A percentile compares a stretch with the other conserved stretches of the same genome.
Evolutionary conservation across 352 stramenopile species (phyloP).

Genomic region (Blastocystis sp.): DNA sequence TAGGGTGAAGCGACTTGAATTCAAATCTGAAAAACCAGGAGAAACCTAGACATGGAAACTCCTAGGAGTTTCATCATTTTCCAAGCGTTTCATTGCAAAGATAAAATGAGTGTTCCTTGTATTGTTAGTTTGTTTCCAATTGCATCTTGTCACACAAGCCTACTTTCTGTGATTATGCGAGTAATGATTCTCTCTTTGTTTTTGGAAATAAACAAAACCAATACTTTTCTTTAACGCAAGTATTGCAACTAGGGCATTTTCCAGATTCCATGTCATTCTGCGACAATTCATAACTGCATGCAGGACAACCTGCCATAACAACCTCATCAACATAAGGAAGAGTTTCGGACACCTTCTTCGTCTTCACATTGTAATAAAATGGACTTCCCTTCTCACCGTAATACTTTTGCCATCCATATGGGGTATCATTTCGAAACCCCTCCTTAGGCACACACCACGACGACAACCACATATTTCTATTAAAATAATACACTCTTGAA

Average conservation of each 20-base stretch:
- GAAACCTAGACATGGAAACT: not conserved
- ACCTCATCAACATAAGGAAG: not conserved
- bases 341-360: not conserved
- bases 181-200: too few species aligned
- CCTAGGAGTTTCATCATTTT: not conserved
- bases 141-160: too few species aligned
- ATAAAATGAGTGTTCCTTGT: not conserved
- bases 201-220: too few species aligned
- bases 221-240: not conserved
- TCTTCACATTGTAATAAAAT: constrained; percentile 43
- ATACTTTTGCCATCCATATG: constrained; percentile 56
- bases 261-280: not conserved
- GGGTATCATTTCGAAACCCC: not conserved
- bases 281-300: not conserved
- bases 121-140: too few species aligned
- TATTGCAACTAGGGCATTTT: constrained; percentile 36
- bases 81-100: not conserved
- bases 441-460: constrained; percentile 47
- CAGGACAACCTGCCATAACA: not conserved
- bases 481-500: constrained; percentile 52
- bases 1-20: not conserved
- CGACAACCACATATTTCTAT: constrained; percentile 4
- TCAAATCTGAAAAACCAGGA: constrained; percentile 43
- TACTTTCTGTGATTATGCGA: too few species aligned
- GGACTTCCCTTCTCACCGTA: not conserved